A percentile compares a stretch with the other conserved stretches of the same genome.
Conservation (phyloP, 1,284 basidiomycete species). For the Sanghuangporus weigelae region DNA sequence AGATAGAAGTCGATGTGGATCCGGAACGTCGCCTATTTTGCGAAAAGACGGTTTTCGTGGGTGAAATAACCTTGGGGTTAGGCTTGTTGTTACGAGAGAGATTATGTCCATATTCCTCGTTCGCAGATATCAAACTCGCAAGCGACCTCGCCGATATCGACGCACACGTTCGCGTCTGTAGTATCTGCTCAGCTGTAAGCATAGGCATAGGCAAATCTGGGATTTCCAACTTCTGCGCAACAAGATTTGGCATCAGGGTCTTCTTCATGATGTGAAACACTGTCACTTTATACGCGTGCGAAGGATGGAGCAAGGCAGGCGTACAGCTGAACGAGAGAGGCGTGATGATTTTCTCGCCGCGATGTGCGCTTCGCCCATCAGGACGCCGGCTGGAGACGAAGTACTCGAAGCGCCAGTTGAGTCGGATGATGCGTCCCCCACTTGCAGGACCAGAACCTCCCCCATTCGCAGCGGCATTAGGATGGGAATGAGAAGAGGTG, state of each 20-base stretch:
- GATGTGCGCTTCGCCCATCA: conserved; percentile 37
- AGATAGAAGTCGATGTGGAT: neutral
- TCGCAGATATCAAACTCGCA: neutral
- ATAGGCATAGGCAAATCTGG: conserved; percentile 23
- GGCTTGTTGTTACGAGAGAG: neutral
- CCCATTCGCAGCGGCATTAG: neutral
- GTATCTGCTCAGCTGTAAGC: neutral
- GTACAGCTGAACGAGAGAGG: conserved; percentile 72
- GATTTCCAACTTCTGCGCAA: conserved; percentile 51
- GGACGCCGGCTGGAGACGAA: conserved; percentile 52
- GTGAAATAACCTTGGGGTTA: neutral
- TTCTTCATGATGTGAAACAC: conserved; percentile 69
- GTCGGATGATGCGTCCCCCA: conserved; percentile 28
- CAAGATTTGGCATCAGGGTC: conserved; percentile 48
- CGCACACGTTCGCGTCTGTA: neutral
- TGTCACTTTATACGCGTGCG: conserved; percentile 59
- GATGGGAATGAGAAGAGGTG: neutral
- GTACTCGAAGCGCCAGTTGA: conserved; percentile 76
- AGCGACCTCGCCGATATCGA: neutral
- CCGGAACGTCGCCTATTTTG: neutral
- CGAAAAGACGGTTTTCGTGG: neutral
- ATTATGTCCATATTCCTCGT: neutral
- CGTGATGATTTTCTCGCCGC: conserved; percentile 64
- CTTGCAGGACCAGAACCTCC: conserved; percentile 17
- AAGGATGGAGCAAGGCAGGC: conserved; percentile 56